Evolutionary conservation across 495 filamentous ascomycete species (phyloP).

Genomic region (Hypoxylon perforatum): DNA sequence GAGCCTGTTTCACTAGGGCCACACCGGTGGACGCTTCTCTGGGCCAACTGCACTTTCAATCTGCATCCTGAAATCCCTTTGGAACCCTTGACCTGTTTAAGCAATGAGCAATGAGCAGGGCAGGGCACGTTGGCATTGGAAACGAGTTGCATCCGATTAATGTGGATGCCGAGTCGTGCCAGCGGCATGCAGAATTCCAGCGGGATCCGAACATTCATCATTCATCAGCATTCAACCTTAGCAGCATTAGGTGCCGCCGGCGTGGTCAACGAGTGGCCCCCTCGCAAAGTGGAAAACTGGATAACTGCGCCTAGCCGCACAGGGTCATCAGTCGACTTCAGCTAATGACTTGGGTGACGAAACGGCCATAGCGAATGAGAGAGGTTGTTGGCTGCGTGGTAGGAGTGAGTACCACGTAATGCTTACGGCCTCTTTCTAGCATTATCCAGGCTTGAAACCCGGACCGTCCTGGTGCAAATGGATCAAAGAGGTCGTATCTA

Average conservation of each 20-base stretch:
- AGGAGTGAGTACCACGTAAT: slow-evolving; percentile 42
- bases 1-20: slow-evolving; percentile 13
- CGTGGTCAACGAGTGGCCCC: slow-evolving; percentile 16
- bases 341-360: slow-evolving; percentile 31
- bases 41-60: background rate
- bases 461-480: slow-evolving; percentile 37
- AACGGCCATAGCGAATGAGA: slow-evolving; percentile 34
- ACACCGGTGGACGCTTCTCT: slow-evolving; percentile 8
- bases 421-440: slow-evolving; percentile 35
- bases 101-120: background rate
- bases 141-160: slow-evolving; percentile 38
- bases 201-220: slow-evolving; percentile 23
- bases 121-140: slow-evolving; percentile 29
- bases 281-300: slow-evolving; percentile 30
- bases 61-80: slow-evolving; percentile 25
- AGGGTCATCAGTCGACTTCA: slow-evolving; percentile 28
- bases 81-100: background rate
- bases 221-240: no score
- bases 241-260: slow-evolving; percentile 3
- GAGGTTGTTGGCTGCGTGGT: slow-evolving; percentile 8
- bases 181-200: slow-evolving; percentile 39
- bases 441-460: slow-evolving; percentile 35
- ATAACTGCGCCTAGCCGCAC: slow-evolving; percentile 44
- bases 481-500: slow-evolving; percentile 29
- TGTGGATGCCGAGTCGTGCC: slow-evolving; percentile 40